Percentiles rank a stretch among this genome's conserved stretches.
These are phyloP conservation scores for Bipolaris sorokiniana DNA, from an alignment of 2,329 filamentous ascomycete genomes.

Conservation along the genomic window DNA sequence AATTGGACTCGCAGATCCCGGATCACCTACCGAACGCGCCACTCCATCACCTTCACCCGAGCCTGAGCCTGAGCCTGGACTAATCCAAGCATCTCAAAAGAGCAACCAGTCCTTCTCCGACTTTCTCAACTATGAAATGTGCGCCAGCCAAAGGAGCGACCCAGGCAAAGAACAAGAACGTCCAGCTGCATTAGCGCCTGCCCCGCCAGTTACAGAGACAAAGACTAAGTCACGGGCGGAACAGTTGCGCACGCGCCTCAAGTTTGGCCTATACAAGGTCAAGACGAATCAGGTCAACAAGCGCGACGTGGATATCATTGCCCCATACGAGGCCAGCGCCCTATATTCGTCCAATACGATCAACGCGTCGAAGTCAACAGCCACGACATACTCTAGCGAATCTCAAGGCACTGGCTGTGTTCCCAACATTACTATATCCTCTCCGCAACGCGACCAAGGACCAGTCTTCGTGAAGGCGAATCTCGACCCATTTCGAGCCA, in stretches of 20 bases:
- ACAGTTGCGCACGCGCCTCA: slow-evolving; percentile 70
- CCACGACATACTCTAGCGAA: slow-evolving; percentile 27
- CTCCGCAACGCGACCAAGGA: slow-evolving; percentile 28
- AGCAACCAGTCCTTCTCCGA: slow-evolving; percentile 55
- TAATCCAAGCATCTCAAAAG: slow-evolving; percentile 35
- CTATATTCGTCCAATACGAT: slow-evolving; percentile 25
- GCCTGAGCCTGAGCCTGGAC: slow-evolving; percentile 22
- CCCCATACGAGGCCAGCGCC: slow-evolving; percentile 33
- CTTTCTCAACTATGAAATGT: slow-evolving; percentile 55
- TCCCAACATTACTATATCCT: slow-evolving; percentile 41
- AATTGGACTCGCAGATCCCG: slow-evolving; percentile 35
- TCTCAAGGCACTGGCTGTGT: slow-evolving; percentile 21
- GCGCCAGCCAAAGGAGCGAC: slow-evolving; percentile 49
- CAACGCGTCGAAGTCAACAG: slow-evolving; percentile 27
- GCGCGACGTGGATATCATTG: slow-evolving; percentile 64
- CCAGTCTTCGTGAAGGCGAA: slow-evolving; percentile 39
- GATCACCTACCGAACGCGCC: slow-evolving; percentile 46
- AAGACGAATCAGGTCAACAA: slow-evolving; percentile 72
- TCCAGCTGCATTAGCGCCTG: slow-evolving; percentile 11
- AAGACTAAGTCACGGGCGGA: slow-evolving; percentile 63
- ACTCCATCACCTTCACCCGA: slow-evolving; percentile 33
- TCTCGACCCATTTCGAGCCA: slow-evolving; percentile 40
- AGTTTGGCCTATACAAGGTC: slow-evolving; percentile 76
- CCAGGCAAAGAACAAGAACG: slow-evolving; percentile 16
- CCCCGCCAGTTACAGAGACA: slow-evolving; percentile 13